Evolutionary conservation across 2,329 filamentous ascomycete species (phyloP).

Genomic region (Trichoderma sp.): DNA sequence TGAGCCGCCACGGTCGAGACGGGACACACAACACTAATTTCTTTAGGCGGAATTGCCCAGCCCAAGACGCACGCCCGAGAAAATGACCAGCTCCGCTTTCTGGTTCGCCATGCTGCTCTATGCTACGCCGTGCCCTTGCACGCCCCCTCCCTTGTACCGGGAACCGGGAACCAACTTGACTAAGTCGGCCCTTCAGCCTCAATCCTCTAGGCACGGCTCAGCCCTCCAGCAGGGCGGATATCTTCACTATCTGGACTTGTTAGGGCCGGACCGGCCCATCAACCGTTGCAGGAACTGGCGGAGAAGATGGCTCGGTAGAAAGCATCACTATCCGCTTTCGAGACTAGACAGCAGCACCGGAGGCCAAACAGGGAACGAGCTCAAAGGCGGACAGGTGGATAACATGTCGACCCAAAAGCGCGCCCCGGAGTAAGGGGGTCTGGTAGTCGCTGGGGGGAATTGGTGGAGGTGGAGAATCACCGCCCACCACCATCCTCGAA

Average conservation of each 20-base stretch:
- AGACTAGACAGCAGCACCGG: not conserved
- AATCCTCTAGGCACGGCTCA: not conserved
- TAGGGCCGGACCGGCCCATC: not conserved
- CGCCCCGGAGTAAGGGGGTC: not conserved
- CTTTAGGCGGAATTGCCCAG: not conserved
- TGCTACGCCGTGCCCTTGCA: not conserved
- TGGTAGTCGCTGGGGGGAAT: not conserved
- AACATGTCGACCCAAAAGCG: not conserved
- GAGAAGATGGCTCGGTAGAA: not conserved
- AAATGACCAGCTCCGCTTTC: too few species aligned
- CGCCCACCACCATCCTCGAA: not conserved
- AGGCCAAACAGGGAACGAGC: not conserved
- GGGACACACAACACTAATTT: not conserved
- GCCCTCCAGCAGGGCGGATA: not conserved
- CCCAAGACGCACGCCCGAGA: not conserved
- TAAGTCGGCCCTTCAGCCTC: conserved; percentile 10
- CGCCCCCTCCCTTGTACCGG: conserved; percentile 8
- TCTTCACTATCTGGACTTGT: not conserved
- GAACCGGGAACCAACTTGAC: not conserved
- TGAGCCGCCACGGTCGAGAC: not conserved
- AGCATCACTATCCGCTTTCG: not conserved
- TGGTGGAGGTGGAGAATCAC: conserved; percentile 1
- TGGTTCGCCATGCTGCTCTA: not conserved
- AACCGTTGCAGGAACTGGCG: not conserved
- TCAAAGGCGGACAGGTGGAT: not conserved